Base-by-base conservation (phyloP, 176 grass and related monocot species). In the Typha latifolia region DNA sequence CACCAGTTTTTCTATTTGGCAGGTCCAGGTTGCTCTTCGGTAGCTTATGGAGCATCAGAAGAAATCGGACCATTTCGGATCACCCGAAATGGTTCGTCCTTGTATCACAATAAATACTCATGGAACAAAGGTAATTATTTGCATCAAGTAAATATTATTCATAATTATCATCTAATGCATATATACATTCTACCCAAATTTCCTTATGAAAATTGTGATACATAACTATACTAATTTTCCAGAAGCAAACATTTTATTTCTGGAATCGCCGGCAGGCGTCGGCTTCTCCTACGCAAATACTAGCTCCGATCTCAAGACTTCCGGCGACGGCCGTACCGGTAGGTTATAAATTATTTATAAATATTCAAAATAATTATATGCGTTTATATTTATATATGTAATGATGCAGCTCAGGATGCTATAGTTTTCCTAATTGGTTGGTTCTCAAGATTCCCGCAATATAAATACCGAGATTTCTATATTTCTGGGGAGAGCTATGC, bases 11-110 rank as follows among this genome's bases (percentile, higher is more conserved):
- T 4, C 34, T 37, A 37, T 37, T 37, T 37, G 6, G 34, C 34
- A 97, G 94, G 94, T n/a, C 94, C 94, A 0, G 94, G 94, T 37
- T 97, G 94, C 75, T 97, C 94, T 5, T 97, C 94, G 8, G 89
- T 97, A 77, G 94, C 94, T 31, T 97, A 92, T 52, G 94, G 94
- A 47, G 94, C 94, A 21, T 97, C 94, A 0, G 94, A 97, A 82
- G 90, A 95, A 78, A 75, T 95, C 14, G 90, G 90, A 12, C 90
- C 90, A 3, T 95, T 95, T 71, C 23, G 90, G 71, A 90, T 95
- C 61, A 80, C 84, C 47, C 67, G 63, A 72, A 90, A 83, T 52
- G 83, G 90, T 37, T 83, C 86, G 62, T 74, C 83, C 15, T 83
- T 95, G 3, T 95, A 84, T 32, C 86, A 90, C 0, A 95, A 86